phyloP scores from a whole-genome alignment of 2,329 filamentous ascomycete genomes.

The Davidsoniella australis region DNA sequence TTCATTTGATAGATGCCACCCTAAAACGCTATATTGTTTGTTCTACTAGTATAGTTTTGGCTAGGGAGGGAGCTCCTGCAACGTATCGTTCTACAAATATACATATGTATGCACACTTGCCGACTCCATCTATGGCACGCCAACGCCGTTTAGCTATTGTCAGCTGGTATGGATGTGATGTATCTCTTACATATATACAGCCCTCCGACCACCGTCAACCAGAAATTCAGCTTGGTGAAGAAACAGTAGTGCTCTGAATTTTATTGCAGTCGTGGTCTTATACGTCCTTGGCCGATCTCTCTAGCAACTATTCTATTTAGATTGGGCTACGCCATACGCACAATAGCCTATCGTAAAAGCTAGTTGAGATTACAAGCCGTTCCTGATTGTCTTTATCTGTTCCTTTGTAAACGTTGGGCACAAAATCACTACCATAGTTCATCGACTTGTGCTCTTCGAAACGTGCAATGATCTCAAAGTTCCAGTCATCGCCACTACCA shows the following conservation, averaged over 20 bases:
- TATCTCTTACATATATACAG: background rate
- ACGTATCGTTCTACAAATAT: too few species aligned
- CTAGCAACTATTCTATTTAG: background rate
- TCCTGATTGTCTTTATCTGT: constrained; percentile 12
- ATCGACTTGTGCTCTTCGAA: constrained; percentile 85
- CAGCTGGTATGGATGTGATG: background rate
- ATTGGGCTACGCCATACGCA: constrained; percentile 41
- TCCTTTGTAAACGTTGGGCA: constrained; percentile 20
- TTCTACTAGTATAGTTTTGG: too few species aligned
- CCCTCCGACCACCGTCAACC: too few species aligned
- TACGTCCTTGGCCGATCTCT: too few species aligned
- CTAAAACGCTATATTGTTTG: too few species aligned
- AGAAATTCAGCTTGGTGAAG: too few species aligned
- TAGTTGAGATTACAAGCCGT: constrained; percentile 44
- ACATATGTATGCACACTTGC: too few species aligned
- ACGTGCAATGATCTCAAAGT: constrained; percentile 45
- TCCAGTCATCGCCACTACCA: constrained; percentile 28
- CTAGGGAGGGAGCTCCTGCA: too few species aligned
- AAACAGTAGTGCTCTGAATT: too few species aligned
- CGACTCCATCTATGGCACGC: too few species aligned
- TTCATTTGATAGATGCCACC: too few species aligned
- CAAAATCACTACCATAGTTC: constrained; percentile 77
- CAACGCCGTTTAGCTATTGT: background rate
- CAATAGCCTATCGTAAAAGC: constrained; percentile 57
- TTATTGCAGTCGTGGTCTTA: too few species aligned